Base-by-base conservation (phyloP, 2,329 filamentous ascomycete genomes). In the Colletotrichum liriopes region DNA sequence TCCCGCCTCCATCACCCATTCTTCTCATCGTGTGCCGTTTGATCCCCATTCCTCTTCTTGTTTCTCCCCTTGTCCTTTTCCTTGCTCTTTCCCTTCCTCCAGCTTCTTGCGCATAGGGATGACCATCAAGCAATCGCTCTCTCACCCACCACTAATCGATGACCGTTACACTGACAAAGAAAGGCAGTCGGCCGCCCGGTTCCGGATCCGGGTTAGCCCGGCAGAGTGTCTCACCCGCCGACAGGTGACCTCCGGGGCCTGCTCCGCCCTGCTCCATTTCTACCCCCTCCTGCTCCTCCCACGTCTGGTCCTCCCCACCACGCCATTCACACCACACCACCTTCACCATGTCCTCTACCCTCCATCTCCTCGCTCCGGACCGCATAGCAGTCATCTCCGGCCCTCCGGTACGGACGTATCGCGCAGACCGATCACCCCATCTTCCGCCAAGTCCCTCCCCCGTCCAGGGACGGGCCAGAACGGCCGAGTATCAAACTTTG, bases 101-200 rank as follows among this genome's bases (percentile, higher is more conserved):
- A 14, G 47, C 20, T 7, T 23, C 43, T 18, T 39, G 43, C 26
- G 5, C 7, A n/a, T n/a, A 12, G 16, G 26, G 32, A 18, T 18
- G 32, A 61, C 49, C 55, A 39, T 23, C 37, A 55, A 23, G n/a
- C 58, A 35, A 5, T 29, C 35, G 35, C 47, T 56, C 35, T 41
- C 23, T 35, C n/a, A 23, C 20, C n/a, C 51, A 56, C 39, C 47
- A 47, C 58, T n/a, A 16, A 47, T 63, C 65, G 41, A 71, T 68
- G 69, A 71, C 69, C 65, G 69, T 71, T 71, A 35, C 29, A 68
- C 29, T 3, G 65, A 71, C 69, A 71, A 68, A 71, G 65, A 54
- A 63, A 56, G 41, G 54, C 23, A 54, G 47, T 41, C 18, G 20
- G n/a, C 37, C 8, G 12, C 26, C 32, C 41, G 35, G 32, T 35